phyloP scores from a whole-genome alignment of 2,329 filamentous ascomycete genomes.

The Anthostomella pinea region DNA sequence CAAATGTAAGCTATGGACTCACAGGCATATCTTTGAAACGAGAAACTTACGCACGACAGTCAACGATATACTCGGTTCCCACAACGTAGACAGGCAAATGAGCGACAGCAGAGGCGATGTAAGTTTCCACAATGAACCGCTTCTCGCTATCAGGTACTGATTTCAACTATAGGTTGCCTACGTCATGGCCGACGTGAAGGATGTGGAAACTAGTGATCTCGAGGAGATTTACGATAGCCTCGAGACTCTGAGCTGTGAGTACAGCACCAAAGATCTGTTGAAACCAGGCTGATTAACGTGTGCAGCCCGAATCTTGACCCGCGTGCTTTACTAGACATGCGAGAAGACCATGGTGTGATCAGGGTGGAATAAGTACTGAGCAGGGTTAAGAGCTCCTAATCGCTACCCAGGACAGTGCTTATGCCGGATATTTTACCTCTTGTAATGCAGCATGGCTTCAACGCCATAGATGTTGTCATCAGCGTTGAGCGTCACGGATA shows the following conservation, averaged over 20 bases:
- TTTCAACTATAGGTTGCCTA: conserved; percentile 66
- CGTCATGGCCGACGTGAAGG: conserved; percentile 95
- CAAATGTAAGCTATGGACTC: conserved; percentile 53
- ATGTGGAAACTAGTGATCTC: conserved; percentile 76
- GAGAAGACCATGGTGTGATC: conserved; percentile 1
- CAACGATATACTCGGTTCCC: conserved; percentile 88
- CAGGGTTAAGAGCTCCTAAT: too few relatives aligned
- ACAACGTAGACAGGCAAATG: conserved; percentile 99
- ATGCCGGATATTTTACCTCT: too few relatives aligned
- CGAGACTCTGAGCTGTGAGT: conserved; percentile 76
- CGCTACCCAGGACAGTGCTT: too few relatives aligned
- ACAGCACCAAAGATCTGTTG: too few relatives aligned
- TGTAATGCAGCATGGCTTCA: too few relatives aligned
- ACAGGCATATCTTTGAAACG: conserved; percentile 8
- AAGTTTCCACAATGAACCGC: conserved; percentile 27
- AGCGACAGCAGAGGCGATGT: conserved; percentile 91
- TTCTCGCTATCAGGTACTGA: background rate
- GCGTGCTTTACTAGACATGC: conserved; percentile 36
- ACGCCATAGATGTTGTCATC: too few relatives aligned
- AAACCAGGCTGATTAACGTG: conserved; percentile 21
- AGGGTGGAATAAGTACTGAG: background rate
- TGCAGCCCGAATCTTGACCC: conserved; percentile 36
- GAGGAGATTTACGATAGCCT: conserved; percentile 81
- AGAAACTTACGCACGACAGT: conserved; percentile 48
- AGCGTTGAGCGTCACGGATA: too few relatives aligned